These are phyloP conservation scores for Trichothecium sympodiale DNA, from an alignment of 2,329 filamentous ascomycete species.

Conservation along the genomic window DNA sequence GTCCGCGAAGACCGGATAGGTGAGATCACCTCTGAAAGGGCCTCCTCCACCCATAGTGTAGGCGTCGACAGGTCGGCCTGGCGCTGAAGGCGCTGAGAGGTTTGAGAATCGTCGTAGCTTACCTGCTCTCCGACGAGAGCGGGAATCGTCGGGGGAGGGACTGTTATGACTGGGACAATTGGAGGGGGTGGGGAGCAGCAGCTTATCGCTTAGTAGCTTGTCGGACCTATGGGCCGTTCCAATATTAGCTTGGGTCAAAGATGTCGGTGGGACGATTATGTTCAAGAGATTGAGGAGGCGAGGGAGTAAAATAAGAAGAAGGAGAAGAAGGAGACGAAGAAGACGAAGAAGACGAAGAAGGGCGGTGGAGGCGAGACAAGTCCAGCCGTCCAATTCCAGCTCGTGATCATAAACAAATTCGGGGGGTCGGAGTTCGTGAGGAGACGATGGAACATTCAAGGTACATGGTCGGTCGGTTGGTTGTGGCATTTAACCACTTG, in stretches of 20 bases:
- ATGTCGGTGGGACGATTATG: neutral
- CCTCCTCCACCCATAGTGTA: conserved; percentile 40
- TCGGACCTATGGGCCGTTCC: conserved; percentile 1
- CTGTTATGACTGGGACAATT: conserved; percentile 14
- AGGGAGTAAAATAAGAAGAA: neutral
- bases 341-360: neutral
- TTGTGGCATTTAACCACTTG: no score
- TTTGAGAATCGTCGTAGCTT: conserved; percentile 21
- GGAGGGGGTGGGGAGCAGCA: conserved; percentile 12
- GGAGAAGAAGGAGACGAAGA: neutral
- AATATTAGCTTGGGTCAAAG: neutral
- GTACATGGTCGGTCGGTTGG: no score
- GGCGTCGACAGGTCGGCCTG: conserved; percentile 14
- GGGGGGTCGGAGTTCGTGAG: no score
- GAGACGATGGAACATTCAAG: no score
- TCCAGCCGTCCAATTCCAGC: neutral
- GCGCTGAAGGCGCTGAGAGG: conserved; percentile 24
- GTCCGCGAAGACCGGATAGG: conserved; percentile 40
- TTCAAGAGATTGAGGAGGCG: neutral
- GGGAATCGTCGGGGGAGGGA: neutral
- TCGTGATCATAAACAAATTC: neutral
- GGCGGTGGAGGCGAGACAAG: neutral
- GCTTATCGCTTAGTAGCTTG: conserved; percentile 11
- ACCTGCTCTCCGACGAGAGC: conserved; percentile 2
- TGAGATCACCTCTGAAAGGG: conserved; percentile 31